These are phyloP conservation scores for Pholiota molesta DNA, from an alignment of 768 basidiomycete species.

Conservation along the genomic window DNA sequence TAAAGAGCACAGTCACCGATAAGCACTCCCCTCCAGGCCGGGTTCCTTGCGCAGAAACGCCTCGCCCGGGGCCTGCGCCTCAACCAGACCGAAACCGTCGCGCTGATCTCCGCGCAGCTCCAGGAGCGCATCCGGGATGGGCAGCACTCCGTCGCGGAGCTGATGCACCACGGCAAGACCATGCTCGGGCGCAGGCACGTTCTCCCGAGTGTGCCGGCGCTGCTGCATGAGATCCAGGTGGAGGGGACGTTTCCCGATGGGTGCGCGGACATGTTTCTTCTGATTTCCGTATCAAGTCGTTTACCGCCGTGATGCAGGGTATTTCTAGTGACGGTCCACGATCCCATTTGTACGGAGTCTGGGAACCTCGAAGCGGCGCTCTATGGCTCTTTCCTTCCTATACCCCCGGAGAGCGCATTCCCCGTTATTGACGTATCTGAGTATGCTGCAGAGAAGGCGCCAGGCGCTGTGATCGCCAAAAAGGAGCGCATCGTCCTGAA, in stretches of 20 bases:
- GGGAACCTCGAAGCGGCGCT: conserved; percentile 84
- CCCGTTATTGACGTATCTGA: conserved; percentile 51
- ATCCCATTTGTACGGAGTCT: conserved; percentile 85
- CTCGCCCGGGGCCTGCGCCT: conserved; percentile 90
- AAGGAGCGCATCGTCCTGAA: conserved; percentile 77
- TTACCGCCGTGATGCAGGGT: conserved; percentile 47
- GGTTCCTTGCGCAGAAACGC: conserved; percentile 90
- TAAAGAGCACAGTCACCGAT: not conserved
- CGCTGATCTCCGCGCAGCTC: conserved; percentile 88
- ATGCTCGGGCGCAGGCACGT: conserved; percentile 90
- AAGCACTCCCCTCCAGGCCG: conserved; percentile 51
- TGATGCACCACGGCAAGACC: conserved; percentile 94
- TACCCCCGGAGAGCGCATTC: conserved; percentile 70
- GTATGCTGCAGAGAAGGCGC: conserved; percentile 56
- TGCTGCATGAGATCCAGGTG: conserved; percentile 88
- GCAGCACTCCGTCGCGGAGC: conserved; percentile 74
- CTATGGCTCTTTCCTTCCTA: conserved; percentile 92
- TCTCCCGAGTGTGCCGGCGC: conserved; percentile 72
- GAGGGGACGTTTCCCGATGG: conserved; percentile 92
- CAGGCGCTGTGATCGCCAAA: conserved; percentile 77
- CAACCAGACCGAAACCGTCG: conserved; percentile 86
- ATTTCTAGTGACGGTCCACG: conserved; percentile 97
- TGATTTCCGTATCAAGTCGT: not conserved
- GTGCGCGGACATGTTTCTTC: conserved; percentile 37
- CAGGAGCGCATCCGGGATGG: conserved; percentile 97